Base-by-base conservation (phyloP, 495 filamentous ascomycete genomes). In the Gamarada debralockiae region DNA sequence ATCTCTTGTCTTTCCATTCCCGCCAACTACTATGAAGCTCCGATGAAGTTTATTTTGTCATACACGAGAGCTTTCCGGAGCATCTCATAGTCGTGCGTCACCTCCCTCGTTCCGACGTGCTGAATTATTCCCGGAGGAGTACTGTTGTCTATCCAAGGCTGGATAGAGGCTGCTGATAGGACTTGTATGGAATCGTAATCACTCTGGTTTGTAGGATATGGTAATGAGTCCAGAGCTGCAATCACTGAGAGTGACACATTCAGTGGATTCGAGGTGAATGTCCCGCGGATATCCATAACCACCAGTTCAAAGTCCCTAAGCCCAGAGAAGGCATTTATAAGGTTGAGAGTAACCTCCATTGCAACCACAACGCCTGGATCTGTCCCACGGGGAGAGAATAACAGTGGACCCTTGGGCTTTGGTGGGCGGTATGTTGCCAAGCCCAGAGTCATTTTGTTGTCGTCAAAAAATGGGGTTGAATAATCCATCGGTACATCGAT, bases 311-410 rank as follows among this genome's bases (percentile, higher is more conserved):
- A 47, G n/a, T 47, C 43, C 21, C 15, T 6, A n/a, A 47, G 43
- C 23, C 25, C 43, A 3, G 8, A 27, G 17, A 47, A 47, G 3
- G 18, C 27, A n/a, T 47, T n/a, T n/a, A 22, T 47, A 7, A 47
- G 22, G 17, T 31, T 31, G 6, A 47, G 23, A 29, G 43, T 22
- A 3, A 47, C 43, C 27, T 47, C 43, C 43, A 18, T 27, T 10
- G 43, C 43, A 3, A 47, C 43, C 21, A 47, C 43, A 27, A 47
- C 43, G 3, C 43, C 43, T 2, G 43, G 22, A 31, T 47, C 43
- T n/a, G 43, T 47, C 15, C 43, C 43, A 27, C 43, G 20, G 14
- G 43, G 43, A 31, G 5, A 29, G 27, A 29, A 29, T 5, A 29
- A 29, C 10, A 29, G 5, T 5, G 4, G 27, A 29, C 5, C 10